Base-by-base conservation (phyloP, 768 basidiomycete genomes). In the Termitomyces sp. region DNA sequence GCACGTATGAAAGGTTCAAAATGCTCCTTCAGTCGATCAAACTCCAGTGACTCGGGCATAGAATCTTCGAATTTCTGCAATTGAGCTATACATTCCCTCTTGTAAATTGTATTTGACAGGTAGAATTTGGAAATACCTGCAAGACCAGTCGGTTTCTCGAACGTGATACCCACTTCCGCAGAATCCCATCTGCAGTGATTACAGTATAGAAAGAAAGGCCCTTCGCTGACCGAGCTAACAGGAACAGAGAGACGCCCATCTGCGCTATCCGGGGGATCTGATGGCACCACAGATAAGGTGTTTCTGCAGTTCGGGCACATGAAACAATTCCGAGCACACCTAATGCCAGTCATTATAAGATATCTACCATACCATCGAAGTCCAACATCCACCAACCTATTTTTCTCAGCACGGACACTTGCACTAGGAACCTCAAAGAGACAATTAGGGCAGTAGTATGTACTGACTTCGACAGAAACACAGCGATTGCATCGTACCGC, bases 251-350 rank as follows among this genome's bases (percentile, higher is more conserved):
- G 69, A 51, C 81, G 77, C 38, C 78, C 77, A 60, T 87, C 83
- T 28, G 80, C 78, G 30, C 77, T 66, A 57, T 87, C 87, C 50
- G 80, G 81, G 31, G 85, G 89, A 69, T 97, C 93, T 3, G 92
- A 93, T 12, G 92, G 85, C n/a, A 95, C 93, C 7, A 95, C 88
- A 17, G 89, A 85, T 3, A 98, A 78, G 5, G 94, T 92, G 65
- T 96, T 92, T 47, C 84, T 81, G 72, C 97, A 99, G 66, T 84
- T 85, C 3, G 97, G 97, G 68, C 97, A 99, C 72, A 89, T 83
- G 73, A 98, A 98, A 76, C 97, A 99, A 66, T 97, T 98, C 54
- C 97, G 82, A 17, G 96, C 94, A 71, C 97, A 99, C 82, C 97
- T 98, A 41, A 28, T 30, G 41, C 48, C 40, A 8, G 17, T 59